Evolutionary conservation across 352 stramenopile species (phyloP), one percentile per base, ranked within the genome.

Genomic region (Phytophthora vignae): DNA sequence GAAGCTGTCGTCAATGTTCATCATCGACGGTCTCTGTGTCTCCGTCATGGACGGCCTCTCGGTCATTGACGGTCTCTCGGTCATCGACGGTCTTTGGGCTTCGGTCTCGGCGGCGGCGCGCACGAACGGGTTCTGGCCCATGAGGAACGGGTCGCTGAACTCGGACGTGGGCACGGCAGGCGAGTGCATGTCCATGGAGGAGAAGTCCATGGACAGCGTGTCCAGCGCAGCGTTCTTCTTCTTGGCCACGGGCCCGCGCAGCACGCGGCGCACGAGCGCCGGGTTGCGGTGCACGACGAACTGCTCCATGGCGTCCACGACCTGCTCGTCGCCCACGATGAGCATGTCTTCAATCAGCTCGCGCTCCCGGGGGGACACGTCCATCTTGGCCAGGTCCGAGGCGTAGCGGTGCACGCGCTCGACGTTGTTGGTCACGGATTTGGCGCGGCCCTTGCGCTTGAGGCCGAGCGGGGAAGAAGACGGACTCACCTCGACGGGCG

Each of bases 241-340:
- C 50, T 76, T 68, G 9, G 64, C 62, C 19, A 25, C 74, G 12
- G 81, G 87, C 2, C 87, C 84, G 21, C 65, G 77, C 42, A 94
- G 55, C 36, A 85, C 83, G 2, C 87, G 79, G 4, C 76, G 75
- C 48, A 94, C 75, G 0, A 72, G 73, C 12, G 78, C 81, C 15
- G 79, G 59, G 64, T 94, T 90, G 14, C 80, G 82, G 64, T 82
- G 77, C 22, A 87, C 61, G 8, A 87, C 70, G 58, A 92, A 94
- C 71, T 93, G 83, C 57, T 94, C 85, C 85, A 94, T 92, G 31
- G 87, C 87, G 55, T 94, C 85, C 8, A 91, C 83, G 36, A 93
- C 81, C 63, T 92, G 85, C 31, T 88, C 87, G 65, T 94, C 87
- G 19, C 87, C 87, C 44, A 83, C 74, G 63, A 91, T 82, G 48